Evolutionary conservation across 1,139 yeast species (phyloP), one percentile per base, ranked within the genome.

Genomic region (Taiozyma sp.): DNA sequence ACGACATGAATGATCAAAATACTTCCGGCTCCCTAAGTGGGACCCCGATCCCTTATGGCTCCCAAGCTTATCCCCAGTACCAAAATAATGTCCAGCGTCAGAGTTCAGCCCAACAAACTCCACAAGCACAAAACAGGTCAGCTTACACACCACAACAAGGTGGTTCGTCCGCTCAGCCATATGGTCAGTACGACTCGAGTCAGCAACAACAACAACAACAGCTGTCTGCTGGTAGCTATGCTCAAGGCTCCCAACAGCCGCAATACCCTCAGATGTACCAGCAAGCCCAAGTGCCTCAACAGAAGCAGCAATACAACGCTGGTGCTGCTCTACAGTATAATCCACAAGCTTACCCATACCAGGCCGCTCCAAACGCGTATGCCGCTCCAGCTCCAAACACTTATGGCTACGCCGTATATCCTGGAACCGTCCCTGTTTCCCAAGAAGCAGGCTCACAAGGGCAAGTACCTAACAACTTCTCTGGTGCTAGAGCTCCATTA

Each of bases 181-280:
- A 48, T 44, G 27, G 41, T 16, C 50, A 44, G 41, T 38, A 28
- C n/a, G 42, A 39, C 19, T 34, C 45, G 40, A 16, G 44, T 42
- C 47, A 40, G 24, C 38, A 27, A n/a, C 30, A 22, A 16, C 57
- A 53, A 49, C 53, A 45, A 40, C 58, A 49, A 27, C 34, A 30
- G 24, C 42, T 28, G 13, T 39, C 23, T 32, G 43, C 16, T 34
- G 36, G 16, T 41, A 42, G 27, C 32, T 36, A 46, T 39, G 38
- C 23, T 23, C 51, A 42, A 40, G 32, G 29, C n/a, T 43, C 45
- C 12, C 57, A 54, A 42, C 59, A 55, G 27, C 57, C 44, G 43
- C 58, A 55, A 48, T 61, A 50, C 44, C 57, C 40, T 28, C 61
- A 46, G 46, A 62, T 41, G 48, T 56, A 46, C 46, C 58, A 41